phyloP scores from a whole-genome alignment of 2,329 filamentous ascomycete species.

The Penicillium decumbens region DNA sequence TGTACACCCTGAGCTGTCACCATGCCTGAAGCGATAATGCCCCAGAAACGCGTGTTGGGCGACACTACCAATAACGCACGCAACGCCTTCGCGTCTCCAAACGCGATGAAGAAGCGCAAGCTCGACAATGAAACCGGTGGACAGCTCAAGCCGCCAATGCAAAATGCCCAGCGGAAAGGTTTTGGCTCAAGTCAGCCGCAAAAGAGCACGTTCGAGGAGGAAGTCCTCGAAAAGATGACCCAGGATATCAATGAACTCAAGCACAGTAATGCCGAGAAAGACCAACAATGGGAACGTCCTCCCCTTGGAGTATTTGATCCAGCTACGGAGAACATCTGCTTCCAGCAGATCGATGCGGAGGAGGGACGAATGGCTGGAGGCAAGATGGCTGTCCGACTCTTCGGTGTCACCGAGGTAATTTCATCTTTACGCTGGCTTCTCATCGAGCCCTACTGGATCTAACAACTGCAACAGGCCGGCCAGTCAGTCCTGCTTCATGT shows the following conservation, averaged over 20 bases:
- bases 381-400: conserved; percentile 76
- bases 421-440: background rate
- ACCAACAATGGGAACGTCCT: conserved; percentile 83
- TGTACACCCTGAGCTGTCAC: conserved; percentile 9
- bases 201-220: conserved; percentile 89
- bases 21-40: conserved; percentile 44
- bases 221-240: conserved; percentile 91
- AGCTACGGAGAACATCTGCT: conserved; percentile 66
- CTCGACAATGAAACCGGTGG: conserved; percentile 55
- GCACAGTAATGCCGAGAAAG: conserved; percentile 81
- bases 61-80: conserved; percentile 62
- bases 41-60: conserved; percentile 69
- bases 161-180: conserved; percentile 55
- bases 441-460: conserved; percentile 1
- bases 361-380: conserved; percentile 79
- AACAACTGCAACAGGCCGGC: conserved; percentile 49
- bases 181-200: conserved; percentile 61
- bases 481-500: conserved; percentile 94
- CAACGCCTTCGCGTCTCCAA: conserved; percentile 55
- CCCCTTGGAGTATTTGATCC: conserved; percentile 58
- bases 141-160: conserved; percentile 57
- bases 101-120: conserved; percentile 73
- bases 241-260: conserved; percentile 86
- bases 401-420: conserved; percentile 76
- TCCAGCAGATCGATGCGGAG: conserved; percentile 93